These are phyloP conservation scores for Claviceps cyperi DNA, from an alignment of 2,329 filamentous ascomycete genomes.

Conservation along the genomic window DNA sequence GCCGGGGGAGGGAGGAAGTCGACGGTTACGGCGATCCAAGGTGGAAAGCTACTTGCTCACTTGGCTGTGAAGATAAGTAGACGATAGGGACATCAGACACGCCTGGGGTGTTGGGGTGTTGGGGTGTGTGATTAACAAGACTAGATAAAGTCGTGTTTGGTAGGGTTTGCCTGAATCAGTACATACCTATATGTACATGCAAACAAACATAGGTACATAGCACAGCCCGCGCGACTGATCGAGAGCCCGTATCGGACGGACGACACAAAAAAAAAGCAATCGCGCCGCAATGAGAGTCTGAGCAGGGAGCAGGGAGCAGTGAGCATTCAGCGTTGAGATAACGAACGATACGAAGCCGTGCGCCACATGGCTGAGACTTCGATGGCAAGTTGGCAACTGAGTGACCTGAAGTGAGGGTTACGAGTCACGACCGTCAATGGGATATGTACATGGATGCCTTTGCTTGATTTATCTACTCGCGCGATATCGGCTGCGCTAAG, in stretches of 20 bases:
- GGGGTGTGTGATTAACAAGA: conserved; percentile 3
- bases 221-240: background rate
- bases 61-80: conserved; percentile 6
- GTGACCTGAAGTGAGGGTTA: no score
- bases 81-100: background rate
- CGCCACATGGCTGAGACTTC: background rate
- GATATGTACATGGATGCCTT: no score
- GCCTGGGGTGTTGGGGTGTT: background rate
- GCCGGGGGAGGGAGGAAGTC: conserved; percentile 3
- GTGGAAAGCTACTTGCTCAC: conserved; percentile 2
- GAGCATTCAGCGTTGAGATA: background rate
- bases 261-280: background rate
- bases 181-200: background rate
- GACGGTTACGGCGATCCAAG: conserved; percentile 6
- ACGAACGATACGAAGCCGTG: background rate
- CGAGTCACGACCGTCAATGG: no score
- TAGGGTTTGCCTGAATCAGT: background rate
- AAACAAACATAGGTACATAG: no score
- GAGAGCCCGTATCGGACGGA: background rate
- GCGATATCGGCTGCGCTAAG: background rate
- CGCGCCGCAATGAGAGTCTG: background rate
- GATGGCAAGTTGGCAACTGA: no score
- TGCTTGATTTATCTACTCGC: no score
- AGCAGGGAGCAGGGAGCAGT: background rate
- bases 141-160: background rate